A percentile compares a stretch with the other conserved stretches of the same genome.
phyloP scores from a whole-genome alignment of 208 protist genomes.

The Porcisia hertigi region DNA sequence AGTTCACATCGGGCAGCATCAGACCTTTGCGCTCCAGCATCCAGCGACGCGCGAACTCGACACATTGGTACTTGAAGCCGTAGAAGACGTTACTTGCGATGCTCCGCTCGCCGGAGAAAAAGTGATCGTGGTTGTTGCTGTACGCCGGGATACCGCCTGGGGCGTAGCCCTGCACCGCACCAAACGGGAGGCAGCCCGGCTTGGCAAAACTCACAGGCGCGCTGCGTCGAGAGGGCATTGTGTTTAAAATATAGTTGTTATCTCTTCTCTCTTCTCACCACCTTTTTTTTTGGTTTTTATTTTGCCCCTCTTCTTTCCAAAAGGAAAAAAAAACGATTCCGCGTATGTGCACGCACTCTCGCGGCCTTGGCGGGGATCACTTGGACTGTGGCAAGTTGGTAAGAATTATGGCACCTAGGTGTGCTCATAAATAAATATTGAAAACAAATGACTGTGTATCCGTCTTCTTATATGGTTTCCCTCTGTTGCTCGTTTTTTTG shows the following conservation, averaged over 20 bases:
- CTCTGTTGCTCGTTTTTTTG: not conserved
- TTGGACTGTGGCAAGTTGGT: no score
- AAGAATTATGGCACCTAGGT: no score
- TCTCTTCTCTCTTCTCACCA: no score
- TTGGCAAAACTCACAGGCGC: conserved; percentile 36
- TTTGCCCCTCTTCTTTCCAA: no score
- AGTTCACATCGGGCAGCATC: conserved; percentile 79
- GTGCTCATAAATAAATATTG: no score
- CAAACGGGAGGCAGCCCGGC: conserved; percentile 62
- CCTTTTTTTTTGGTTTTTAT: no score
- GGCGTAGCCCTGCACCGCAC: conserved; percentile 71
- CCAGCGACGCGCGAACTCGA: conserved; percentile 90
- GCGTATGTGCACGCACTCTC: no score
- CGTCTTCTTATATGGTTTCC: no score
- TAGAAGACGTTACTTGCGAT: conserved; percentile 76
- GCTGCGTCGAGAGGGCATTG: conserved; percentile 15
- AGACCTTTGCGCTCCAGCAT: conserved; percentile 78
- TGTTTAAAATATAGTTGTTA: conserved; percentile 7
- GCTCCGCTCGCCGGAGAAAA: conserved; percentile 86
- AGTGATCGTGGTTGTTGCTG: conserved; percentile 87
- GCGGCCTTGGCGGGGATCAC: no score
- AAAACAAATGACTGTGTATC: no score
- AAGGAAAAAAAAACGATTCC: no score
- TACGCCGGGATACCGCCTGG: conserved; percentile 83
- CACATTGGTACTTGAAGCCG: conserved; percentile 91